Base-by-base conservation (phyloP, 768 basidiomycete species). In the Phylloporus sp. region DNA sequence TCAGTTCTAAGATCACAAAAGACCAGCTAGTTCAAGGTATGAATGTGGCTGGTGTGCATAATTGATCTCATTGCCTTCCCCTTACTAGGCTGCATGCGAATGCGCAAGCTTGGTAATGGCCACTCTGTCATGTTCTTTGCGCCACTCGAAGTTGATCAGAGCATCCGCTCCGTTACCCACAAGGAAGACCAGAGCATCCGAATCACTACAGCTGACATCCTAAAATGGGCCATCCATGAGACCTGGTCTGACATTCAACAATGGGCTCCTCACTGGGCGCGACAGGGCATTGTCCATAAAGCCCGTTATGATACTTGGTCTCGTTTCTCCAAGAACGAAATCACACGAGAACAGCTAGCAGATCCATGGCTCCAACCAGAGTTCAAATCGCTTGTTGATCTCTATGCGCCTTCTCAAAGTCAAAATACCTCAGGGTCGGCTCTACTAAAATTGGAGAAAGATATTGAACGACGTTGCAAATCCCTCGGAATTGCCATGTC, bases 1-100 rank as follows among this genome's bases (percentile, higher is more conserved):
- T 81, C 2, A 80, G 80, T 0, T 74, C 74, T 6, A 78, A 73
- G 36, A 62, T 81, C 8, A 77, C 74, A 0, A 81, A 81, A 50
- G 80, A 82, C 64, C 68, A 74, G 40, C 57, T 82, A 5, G 65
- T 72, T 3, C 80, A 81, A 70, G 80, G 56, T 52, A 42, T 42
- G 41, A n/a, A n/a, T n/a, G n/a, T n/a, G n/a, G n/a, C n/a, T n/a
- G n/a, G n/a, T n/a, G n/a, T n/a, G n/a, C n/a, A n/a, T n/a, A n/a
- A n/a, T n/a, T n/a, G n/a, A n/a, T n/a, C n/a, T n/a, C n/a, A n/a
- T n/a, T n/a, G n/a, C n/a, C n/a, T n/a, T n/a, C n/a, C n/a, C n/a
- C n/a, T n/a, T n/a, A n/a, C n/a, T 11, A 40, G 47, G 80, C 73
- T 79, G 77, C 38, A 79, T 79, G 79, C 67, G 76, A 4, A 77